Conservation (phyloP, 306 rosid species). For the Dryas octopetala region DNA sequence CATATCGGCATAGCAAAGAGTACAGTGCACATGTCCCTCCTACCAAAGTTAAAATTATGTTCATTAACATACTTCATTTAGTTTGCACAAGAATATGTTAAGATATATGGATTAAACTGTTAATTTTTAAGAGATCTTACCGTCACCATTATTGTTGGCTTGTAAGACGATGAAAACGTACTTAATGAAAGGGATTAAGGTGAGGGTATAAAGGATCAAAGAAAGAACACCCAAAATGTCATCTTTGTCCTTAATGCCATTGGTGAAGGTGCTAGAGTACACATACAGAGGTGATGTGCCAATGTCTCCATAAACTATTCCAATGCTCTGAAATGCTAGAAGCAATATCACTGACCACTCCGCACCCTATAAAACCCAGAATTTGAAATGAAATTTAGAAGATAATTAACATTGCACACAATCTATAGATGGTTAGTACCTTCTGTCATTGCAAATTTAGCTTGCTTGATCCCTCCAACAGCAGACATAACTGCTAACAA, state of each 20-base stretch:
- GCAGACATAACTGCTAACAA: conserved; percentile 61
- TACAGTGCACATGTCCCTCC: conserved; percentile 79
- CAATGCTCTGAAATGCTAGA: conserved; percentile 72
- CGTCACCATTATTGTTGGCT: conserved; percentile 69
- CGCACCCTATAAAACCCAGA: conserved; percentile 21
- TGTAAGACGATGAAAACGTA: conserved; percentile 53
- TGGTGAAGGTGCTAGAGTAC: conserved; percentile 40
- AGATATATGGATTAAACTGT: no score
- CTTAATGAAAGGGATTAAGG: conserved; percentile 56
- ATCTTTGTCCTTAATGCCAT: conserved; percentile 47
- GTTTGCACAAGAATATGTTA: not conserved
- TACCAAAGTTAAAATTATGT: not conserved
- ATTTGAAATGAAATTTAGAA: no score
- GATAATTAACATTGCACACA: no score
- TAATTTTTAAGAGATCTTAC: conserved; percentile 19
- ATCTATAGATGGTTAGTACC: conserved; percentile 33
- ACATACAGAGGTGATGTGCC: conserved; percentile 77
- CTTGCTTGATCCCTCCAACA: conserved; percentile 68
- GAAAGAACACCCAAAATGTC: conserved; percentile 69
- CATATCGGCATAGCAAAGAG: conserved; percentile 65
- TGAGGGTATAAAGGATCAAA: conserved; percentile 58
- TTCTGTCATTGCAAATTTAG: conserved; percentile 33
- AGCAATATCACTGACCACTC: conserved; percentile 46
- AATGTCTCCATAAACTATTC: conserved; percentile 70
- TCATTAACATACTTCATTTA: not conserved